Percentiles rank a stretch among this genome's conserved stretches.
Evolutionary conservation across 306 rosid species (phyloP).

Genomic region (Hylodesmum podocarpum): DNA sequence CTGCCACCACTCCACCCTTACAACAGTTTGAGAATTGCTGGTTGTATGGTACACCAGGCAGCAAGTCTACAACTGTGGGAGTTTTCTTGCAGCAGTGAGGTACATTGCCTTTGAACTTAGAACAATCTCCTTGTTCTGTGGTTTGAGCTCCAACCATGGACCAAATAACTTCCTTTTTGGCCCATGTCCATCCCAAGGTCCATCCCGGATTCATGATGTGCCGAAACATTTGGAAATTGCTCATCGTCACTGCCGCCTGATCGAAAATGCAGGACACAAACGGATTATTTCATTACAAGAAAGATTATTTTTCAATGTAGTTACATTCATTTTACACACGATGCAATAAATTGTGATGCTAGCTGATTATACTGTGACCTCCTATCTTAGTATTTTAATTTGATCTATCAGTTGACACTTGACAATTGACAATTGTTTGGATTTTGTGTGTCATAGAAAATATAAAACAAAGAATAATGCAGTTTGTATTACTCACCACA

Average conservation of each 20-base stretch:
- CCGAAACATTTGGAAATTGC: slow-evolving; percentile 87
- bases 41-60: slow-evolving; percentile 93
- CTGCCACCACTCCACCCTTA: slow-evolving; percentile 88
- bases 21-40: slow-evolving; percentile 91
- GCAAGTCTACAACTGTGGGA: slow-evolving; percentile 86
- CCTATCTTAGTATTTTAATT: not conserved
- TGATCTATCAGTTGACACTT: not conserved
- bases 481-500: slow-evolving; percentile 61
- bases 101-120: slow-evolving; percentile 79
- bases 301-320: not conserved
- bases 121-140: slow-evolving; percentile 96
- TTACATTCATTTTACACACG: not conserved
- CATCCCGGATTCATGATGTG: slow-evolving; percentile 90
- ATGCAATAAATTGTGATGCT: not conserved
- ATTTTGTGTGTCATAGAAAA: not conserved
- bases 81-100: slow-evolving; percentile 93
- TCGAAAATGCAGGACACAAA: not conserved
- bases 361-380: not conserved
- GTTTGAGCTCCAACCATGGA: slow-evolving; percentile 78
- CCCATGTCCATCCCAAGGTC: slow-evolving; percentile 92
- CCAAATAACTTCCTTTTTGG: slow-evolving; percentile 95
- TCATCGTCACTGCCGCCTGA: slow-evolving; percentile 76
- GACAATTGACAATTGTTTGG: not conserved
- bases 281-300: not conserved
- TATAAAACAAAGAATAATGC: slow-evolving; percentile 9